phyloP scores from a whole-genome alignment of 2,329 filamentous ascomycete genomes.

The Incumbomyces delicatus region DNA sequence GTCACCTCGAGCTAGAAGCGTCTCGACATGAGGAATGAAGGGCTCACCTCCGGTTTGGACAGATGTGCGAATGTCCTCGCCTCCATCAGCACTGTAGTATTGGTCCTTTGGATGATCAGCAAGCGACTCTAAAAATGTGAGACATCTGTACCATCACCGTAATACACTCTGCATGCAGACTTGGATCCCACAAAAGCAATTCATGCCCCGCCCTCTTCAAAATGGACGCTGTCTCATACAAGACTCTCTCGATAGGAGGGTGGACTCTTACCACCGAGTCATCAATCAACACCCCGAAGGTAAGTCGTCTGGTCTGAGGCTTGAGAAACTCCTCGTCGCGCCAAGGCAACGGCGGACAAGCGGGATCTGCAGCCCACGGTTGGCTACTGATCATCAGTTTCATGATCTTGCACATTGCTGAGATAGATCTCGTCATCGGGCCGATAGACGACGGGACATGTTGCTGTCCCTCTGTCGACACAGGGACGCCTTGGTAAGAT shows the following conservation, averaged over 20 bases:
- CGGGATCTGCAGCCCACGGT: conserved; percentile 48
- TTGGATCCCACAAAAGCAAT: conserved; percentile 24
- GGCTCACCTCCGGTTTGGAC: conserved; percentile 49
- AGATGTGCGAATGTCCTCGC: conserved; percentile 51
- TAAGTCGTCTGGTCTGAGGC: conserved; percentile 33
- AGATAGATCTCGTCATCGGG: conserved; percentile 44
- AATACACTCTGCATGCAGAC: conserved; percentile 14
- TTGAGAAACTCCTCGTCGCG: conserved; percentile 37
- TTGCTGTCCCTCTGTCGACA: conserved; percentile 55
- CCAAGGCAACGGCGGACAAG: conserved; percentile 47
- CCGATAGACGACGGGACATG: conserved; percentile 56
- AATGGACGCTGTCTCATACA: conserved; percentile 16
- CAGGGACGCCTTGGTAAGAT: conserved; percentile 49
- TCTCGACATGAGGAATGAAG: conserved; percentile 49
- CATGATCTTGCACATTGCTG: conserved; percentile 11
- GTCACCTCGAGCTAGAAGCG: conserved; percentile 42
- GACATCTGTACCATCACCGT: conserved; percentile 25
- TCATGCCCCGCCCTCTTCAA: conserved; percentile 44
- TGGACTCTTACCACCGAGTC: conserved; percentile 18
- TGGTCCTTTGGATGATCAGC: conserved; percentile 34
- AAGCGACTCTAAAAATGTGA: background rate
- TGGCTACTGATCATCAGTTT: conserved; percentile 27
- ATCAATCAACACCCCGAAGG: conserved; percentile 15
- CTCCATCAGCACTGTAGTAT: conserved; percentile 54
- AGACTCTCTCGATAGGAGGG: conserved; percentile 15